Base-by-base conservation (phyloP, 208 protist genomes). In the Crithidia thermophila region DNA sequence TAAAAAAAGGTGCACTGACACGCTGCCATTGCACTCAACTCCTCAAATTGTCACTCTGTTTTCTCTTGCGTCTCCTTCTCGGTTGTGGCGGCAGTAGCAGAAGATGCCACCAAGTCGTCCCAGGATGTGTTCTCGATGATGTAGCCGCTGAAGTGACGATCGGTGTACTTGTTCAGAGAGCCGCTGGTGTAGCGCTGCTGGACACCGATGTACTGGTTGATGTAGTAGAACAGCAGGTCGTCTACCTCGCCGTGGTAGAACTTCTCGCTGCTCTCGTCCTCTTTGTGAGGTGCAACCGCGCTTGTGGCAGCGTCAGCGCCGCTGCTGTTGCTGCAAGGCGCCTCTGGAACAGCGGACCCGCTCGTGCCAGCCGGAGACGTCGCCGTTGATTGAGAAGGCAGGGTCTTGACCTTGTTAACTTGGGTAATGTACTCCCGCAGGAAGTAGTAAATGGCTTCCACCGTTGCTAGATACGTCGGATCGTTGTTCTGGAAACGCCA, bases 361-460 rank as follows among this genome's bases (percentile, higher is more conserved):
- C 21, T 63, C 16, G 21, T 28, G 14, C n/a, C 30, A 68, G 2
- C 25, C 18, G 58, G 53, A 46, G 16, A 46, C 8, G 8, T 21
- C 33, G 27, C n/a, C 9, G 0, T 50, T 45, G 23, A 49, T 37
- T 21, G 4, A 14, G 18, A 16, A 20, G 50, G 27, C 56, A 64
- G 20, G 5, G 40, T 43, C 42, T 78, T 66, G n/a, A 34, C 30
- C 37, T 77, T 77, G 68, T 88, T 91, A 28, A 73, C 74, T 21
- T 93, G 81, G 1, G 55, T 74, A 39, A 97, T 82, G 65, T 94
- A 98, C 66, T 98, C 90, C 16, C 85, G 79, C 39, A 97, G 75
- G 62, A 97, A 95, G 76, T 97, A 97, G 80, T 97, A 98, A 64
- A 98, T 98, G 9, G 95, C 95, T 79, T 98, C 97, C 21, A 98